Percentiles rank a stretch among this genome's conserved stretches.
Conservation (phyloP, 2,329 filamentous ascomycete genomes). For the Arthrobotrys sphaeroides region DNA sequence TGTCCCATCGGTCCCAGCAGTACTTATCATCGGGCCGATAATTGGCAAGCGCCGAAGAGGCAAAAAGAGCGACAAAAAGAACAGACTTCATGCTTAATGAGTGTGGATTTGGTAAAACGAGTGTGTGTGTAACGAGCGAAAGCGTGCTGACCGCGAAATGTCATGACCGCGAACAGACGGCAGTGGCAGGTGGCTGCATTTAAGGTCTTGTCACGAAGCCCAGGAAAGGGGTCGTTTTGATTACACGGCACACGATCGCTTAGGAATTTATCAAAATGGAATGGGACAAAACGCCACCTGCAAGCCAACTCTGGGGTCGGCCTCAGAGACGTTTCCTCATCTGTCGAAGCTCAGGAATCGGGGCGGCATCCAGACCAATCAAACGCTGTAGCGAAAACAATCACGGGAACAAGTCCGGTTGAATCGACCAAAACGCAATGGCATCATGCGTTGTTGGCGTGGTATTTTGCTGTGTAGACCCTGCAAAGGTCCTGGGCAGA, state of each 20-base stretch:
- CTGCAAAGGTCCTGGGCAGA: too few species aligned
- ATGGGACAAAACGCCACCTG: background rate
- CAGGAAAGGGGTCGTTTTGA: background rate
- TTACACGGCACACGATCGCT: background rate
- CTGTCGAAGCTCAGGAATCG: background rate
- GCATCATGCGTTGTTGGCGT: slow-evolving; percentile 2
- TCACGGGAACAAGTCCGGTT: background rate
- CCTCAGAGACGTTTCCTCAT: background rate
- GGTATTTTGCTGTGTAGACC: too few species aligned
- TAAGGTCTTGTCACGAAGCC: too few species aligned
- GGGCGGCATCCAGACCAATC: background rate
- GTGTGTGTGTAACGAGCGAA: background rate
- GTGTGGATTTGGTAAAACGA: background rate
- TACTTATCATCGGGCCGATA: slow-evolving; percentile 28
- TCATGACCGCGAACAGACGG: background rate
- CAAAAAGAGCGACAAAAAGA: slow-evolving; percentile 27
- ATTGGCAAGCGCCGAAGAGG: slow-evolving; percentile 12
- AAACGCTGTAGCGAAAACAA: background rate
- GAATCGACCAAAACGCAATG: background rate
- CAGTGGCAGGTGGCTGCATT: background rate
- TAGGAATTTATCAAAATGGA: background rate
- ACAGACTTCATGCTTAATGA: slow-evolving; percentile 15
- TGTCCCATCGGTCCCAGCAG: slow-evolving; percentile 32
- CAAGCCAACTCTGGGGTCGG: too few species aligned
- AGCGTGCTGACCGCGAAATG: background rate